phyloP scores from a whole-genome alignment of 2,329 filamentous ascomycete species.

The Emmonsiellopsis sp. region DNA sequence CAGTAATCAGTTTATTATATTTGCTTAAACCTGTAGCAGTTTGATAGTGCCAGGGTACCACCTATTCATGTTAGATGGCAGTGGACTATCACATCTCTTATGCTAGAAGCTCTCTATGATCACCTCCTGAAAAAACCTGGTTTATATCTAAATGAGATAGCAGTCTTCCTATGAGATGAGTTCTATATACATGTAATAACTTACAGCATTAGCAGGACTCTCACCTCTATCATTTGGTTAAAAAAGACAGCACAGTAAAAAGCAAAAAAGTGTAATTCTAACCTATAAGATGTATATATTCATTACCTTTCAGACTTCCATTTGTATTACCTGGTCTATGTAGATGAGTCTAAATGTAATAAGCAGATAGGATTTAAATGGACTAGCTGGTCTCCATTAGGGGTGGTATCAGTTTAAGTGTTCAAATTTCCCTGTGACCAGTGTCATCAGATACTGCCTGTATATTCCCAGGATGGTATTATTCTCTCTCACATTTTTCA shows the following conservation, averaged over 20 bases:
- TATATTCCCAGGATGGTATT: constrained; percentile 25
- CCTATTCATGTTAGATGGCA: not conserved
- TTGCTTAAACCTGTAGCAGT: not conserved
- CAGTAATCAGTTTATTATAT: not conserved
- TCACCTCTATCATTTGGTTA: not conserved
- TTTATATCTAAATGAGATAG: too few species aligned
- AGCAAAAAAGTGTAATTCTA: not conserved
- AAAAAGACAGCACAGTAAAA: not conserved
- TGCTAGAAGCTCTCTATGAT: too few species aligned
- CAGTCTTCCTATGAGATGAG: too few species aligned
- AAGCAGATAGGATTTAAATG: not conserved
- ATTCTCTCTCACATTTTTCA: constrained; percentile 21
- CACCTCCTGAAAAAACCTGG: too few species aligned
- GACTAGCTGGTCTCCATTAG: constrained; percentile 24
- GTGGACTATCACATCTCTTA: not conserved
- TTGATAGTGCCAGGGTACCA: not conserved
- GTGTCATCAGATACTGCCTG: constrained; percentile 23
- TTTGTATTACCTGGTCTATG: not conserved
- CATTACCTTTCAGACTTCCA: not conserved
- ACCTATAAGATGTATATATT: not conserved
- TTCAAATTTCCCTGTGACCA: constrained; percentile 15
- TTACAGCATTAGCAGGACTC: too few species aligned
- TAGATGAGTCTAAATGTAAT: constrained; percentile 16
- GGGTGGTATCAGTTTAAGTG: constrained; percentile 19
- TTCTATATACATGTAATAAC: too few species aligned